Evolutionary conservation across 2,329 filamentous ascomycete species (phyloP), one percentile per base, ranked within the genome.

Genomic region (Cladosporium velox): DNA sequence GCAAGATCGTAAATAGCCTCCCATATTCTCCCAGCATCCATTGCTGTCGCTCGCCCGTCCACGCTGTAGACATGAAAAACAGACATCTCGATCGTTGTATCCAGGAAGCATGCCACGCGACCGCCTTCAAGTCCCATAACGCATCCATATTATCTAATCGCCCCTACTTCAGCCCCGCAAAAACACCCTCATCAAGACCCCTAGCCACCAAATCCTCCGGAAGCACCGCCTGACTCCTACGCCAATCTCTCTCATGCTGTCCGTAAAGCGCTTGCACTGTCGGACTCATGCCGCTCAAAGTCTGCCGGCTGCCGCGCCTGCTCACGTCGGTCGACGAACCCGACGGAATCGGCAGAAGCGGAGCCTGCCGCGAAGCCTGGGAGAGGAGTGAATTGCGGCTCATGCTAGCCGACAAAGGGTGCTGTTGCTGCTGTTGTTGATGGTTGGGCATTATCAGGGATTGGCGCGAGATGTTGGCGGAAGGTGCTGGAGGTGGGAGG

Each of bases 211-310:
- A 18, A n/a, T 66, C 65, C 32, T 66, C 65, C 2, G 49, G 65
- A 10, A 51, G 30, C 18, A 66, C 65, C 10, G n/a, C 57, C 59
- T 66, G 65, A 24, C 65, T 61, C 52, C 49, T 54, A n/a, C 52
- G 34, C 58, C 58, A 66, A 3, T 66, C 65, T 5, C 59, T 47
- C 49, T 66, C 65, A 51, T 66, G 65, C 41, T 61, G 58, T 14
- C 58, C 65, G 30, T 66, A 66, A 35, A 66, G 51, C 28, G 58
- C 58, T 35, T 61, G 59, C 15, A 66, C 58, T n/a, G 65, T 63
- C 24, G 58, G 58, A 35, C 65, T 66, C 65, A 66, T 62, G 28
- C 58, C 65, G 28, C 65, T 62, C 38, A 63, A 15, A 28, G 58
- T 66, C n/a, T 57, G 34, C n/a, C 47, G 65, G 18, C 52, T 62